Evolutionary conservation across 1,284 basidiomycete genomes (phyloP).

Genomic region (Ustilago nuda): DNA sequence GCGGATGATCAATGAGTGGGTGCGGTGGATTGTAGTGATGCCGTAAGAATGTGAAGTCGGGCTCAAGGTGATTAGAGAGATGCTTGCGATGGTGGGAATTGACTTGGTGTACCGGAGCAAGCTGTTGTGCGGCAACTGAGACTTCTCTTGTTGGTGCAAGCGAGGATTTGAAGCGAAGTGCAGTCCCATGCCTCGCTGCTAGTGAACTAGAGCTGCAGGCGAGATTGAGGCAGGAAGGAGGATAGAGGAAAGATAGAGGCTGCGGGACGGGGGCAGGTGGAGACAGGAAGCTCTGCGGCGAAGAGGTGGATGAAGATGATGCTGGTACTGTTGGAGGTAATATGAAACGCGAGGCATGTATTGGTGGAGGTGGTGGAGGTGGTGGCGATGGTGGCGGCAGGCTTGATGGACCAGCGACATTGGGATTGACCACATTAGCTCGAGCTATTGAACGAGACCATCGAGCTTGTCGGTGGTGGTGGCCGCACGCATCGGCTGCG

Average conservation of each 20-base stretch:
- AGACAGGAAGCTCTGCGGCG: neutral
- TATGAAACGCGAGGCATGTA: neutral
- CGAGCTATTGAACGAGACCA: conserved; percentile 10
- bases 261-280: neutral
- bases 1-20: conserved; percentile 18
- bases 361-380: conserved; percentile 49
- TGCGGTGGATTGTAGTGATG: conserved; percentile 29
- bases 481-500: conserved; percentile 31
- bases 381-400: conserved; percentile 20
- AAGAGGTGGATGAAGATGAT: conserved; percentile 3
- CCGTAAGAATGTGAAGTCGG: conserved; percentile 30
- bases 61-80: conserved; percentile 5
- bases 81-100: conserved; percentile 11
- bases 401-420: conserved; percentile 34
- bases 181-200: neutral
- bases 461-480: conserved; percentile 3
- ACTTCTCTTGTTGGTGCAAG: conserved; percentile 29
- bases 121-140: conserved; percentile 22
- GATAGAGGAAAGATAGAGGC: conserved; percentile 38
- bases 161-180: conserved; percentile 27
- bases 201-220: neutral
- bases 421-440: conserved; percentile 10
- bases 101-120: conserved; percentile 12
- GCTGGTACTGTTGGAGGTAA: neutral
- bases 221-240: conserved; percentile 33